Base-by-base conservation (phyloP, 768 basidiomycete species). In the Kwoniella pini region DNA sequence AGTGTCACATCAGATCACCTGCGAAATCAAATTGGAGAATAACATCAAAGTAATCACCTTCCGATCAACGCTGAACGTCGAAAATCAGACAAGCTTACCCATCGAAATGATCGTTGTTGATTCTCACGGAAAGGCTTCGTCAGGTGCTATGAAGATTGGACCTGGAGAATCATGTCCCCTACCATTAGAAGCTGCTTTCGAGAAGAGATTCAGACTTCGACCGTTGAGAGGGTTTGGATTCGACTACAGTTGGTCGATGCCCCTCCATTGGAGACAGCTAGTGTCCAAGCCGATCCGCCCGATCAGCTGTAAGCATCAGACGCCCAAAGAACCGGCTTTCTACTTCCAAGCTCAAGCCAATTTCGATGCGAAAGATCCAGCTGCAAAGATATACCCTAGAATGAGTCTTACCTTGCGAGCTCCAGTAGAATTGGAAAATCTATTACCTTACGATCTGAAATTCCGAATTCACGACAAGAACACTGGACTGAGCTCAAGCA, bases 381-480 rank as follows among this genome's bases (percentile, higher is more conserved):
- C 79, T 19, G 66, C 82, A 9, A 83, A 85, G 60, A 86, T 85
- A 78, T 88, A 88, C 65, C 95, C 96, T 1, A 88, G 86, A 76
- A 85, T 97, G 59, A 86, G 85, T 45, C 82, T 99, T 50, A 88
- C 85, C 61, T 85, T 99, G 44, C 87, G 91, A 33, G 92, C 96
- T 13, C 96, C 96, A 0, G 82, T 99, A 26, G 95, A 99, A 72
- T 81, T 99, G 10, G 95, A 99, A 79, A 99, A 99, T 74, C 81
- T 98, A 19, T 80, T 98, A 22, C 96, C 96, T 0, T 96, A 88
- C 79, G 92, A 97, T 69, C 79, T 98, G 51, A 88, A 92, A 69
- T 99, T 96, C 80, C 85, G 92, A n/a, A 89, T 98, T 31, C 97
- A 92, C 67, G 94, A 99, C 82, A 96, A 93, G 80, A 85, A 96